phyloP scores from a whole-genome alignment of 2,329 filamentous ascomycete genomes.

The Clarireedia sp. region DNA sequence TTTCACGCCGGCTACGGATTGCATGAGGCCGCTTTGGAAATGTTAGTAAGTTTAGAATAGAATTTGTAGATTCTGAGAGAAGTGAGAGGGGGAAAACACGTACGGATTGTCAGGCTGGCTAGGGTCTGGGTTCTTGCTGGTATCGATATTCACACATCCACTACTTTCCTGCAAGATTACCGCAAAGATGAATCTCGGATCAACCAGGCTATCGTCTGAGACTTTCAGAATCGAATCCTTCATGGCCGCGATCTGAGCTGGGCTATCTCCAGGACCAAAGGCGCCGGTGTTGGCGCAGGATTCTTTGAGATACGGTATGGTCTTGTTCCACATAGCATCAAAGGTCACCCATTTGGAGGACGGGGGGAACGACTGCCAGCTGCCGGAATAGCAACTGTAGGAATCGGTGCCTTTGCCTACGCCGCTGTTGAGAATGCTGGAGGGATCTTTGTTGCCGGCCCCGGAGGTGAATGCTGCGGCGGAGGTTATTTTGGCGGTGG shows the following conservation, averaged over 20 bases:
- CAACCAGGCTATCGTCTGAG: constrained; percentile 19
- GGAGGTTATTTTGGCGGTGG: constrained; percentile 12
- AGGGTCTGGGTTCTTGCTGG: constrained; percentile 16
- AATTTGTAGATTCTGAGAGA: background rate
- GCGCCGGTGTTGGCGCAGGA: constrained; percentile 19
- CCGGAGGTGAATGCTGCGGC: constrained; percentile 11
- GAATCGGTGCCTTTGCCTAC: constrained; percentile 18
- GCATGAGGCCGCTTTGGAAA: constrained; percentile 21
- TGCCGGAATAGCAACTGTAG: constrained; percentile 28
- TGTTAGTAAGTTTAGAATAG: background rate
- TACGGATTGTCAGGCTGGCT: constrained; percentile 11
- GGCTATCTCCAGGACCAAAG: constrained; percentile 14
- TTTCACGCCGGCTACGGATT: constrained; percentile 19
- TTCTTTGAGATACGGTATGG: constrained; percentile 11
- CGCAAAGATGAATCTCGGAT: constrained; percentile 29
- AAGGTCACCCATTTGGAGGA: constrained; percentile 23
- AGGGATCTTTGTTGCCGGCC: constrained; percentile 16
- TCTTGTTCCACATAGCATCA: constrained; percentile 23
- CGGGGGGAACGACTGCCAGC: constrained; percentile 21
- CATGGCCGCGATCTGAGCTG: constrained; percentile 18
- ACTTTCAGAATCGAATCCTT: constrained; percentile 21
- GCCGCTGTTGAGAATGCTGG: constrained; percentile 12
- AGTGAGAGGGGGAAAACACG: background rate
- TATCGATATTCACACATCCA: constrained; percentile 25
- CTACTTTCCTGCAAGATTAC: constrained; percentile 28